phyloP scores from a whole-genome alignment of 164 flowering plant species.

The Magnolia changhungtana region DNA sequence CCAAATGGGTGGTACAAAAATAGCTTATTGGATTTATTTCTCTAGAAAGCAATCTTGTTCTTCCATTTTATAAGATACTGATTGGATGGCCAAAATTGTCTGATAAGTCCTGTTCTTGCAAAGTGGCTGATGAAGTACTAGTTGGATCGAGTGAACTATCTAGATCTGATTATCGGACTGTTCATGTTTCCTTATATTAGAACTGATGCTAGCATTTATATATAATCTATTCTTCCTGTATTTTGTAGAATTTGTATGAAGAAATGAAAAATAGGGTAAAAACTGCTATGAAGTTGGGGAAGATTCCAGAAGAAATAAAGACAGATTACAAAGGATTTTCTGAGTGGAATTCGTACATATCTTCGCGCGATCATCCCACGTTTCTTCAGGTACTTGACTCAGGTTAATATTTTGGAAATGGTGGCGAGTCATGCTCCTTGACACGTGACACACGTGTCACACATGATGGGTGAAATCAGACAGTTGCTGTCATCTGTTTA shows the following conservation, averaged over 20 bases:
- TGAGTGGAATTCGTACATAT: conserved; percentile 39
- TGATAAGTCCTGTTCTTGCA: background rate
- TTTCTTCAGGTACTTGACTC: conserved; percentile 48
- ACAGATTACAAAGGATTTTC: conserved; percentile 43
- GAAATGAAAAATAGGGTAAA: conserved; percentile 55
- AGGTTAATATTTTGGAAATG: background rate
- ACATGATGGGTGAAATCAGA: too few relatives aligned
- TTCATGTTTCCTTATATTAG: too few relatives aligned
- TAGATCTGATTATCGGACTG: too few relatives aligned
- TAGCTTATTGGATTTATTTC: too few relatives aligned
- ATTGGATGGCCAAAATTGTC: too few relatives aligned
- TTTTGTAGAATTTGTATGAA: conserved; percentile 42
- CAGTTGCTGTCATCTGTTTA: too few relatives aligned
- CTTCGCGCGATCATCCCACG: conserved; percentile 56
- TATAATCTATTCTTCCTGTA: background rate
- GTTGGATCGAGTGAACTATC: too few relatives aligned
- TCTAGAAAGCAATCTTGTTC: too few relatives aligned
- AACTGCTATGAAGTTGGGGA: conserved; percentile 32
- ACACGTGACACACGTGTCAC: background rate
- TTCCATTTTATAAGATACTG: too few relatives aligned
- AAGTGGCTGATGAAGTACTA: background rate
- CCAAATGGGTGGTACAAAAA: too few relatives aligned
- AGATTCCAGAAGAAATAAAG: conserved; percentile 37
- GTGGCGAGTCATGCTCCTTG: background rate
- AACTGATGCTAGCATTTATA: background rate